These are phyloP conservation scores for Fimicolochytrium jonesii DNA, from an alignment of 192 early-diverging fungal genomes.

Conservation along the genomic window DNA sequence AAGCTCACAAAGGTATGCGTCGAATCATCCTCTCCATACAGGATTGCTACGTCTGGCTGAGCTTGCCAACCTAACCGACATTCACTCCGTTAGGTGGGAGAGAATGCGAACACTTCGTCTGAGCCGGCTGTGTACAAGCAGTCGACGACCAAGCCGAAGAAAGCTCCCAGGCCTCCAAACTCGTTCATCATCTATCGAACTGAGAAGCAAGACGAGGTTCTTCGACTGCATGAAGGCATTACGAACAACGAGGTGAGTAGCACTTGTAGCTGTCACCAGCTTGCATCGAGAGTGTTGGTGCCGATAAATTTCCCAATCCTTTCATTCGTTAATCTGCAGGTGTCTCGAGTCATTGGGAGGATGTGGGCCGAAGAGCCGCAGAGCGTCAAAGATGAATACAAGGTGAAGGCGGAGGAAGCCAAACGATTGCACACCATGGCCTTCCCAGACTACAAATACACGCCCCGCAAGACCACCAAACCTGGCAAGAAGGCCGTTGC, in stretches of 20 bases:
- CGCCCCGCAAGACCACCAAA: constrained; percentile 22
- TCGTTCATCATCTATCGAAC: constrained; percentile 65
- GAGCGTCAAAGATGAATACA: constrained; percentile 50
- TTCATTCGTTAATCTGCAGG: constrained; percentile 21
- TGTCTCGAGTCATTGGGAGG: constrained; percentile 54
- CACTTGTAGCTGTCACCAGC: neutral
- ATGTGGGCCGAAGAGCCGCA: constrained; percentile 59
- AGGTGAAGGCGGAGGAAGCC: constrained; percentile 37
- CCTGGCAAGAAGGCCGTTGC: constrained; percentile 9
- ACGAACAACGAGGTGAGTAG: constrained; percentile 51
- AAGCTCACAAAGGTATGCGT: neutral
- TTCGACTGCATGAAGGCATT: constrained; percentile 37
- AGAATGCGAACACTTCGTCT: neutral
- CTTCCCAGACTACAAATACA: constrained; percentile 52
- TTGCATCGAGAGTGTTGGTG: constrained; percentile 5
- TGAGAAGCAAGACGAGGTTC: constrained; percentile 49
- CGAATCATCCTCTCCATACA: neutral
- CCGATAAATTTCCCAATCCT: constrained; percentile 30
- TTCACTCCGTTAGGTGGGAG: too few relatives aligned
- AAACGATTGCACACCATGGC: constrained; percentile 45
- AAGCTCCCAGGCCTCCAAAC: constrained; percentile 49
- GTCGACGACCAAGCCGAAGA: constrained; percentile 15
- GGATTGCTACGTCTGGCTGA: neutral
- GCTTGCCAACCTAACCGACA: neutral
- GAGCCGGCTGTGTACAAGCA: neutral